phyloP scores from a whole-genome alignment of 805 yeast genomes.

The Suhomyces sp. region DNA sequence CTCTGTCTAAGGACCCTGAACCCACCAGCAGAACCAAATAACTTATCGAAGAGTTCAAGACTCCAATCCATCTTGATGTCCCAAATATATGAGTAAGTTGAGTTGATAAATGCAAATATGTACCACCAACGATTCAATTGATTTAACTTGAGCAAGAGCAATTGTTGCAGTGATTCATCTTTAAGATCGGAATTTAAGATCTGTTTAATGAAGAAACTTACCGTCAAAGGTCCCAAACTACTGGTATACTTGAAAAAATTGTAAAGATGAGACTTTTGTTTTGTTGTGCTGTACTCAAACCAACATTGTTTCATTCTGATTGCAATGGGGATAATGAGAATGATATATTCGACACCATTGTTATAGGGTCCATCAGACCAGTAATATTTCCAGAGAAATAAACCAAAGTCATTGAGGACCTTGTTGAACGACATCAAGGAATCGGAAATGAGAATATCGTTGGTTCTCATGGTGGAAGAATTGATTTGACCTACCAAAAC shows the following conservation, averaged over 20 bases:
- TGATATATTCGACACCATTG: constrained; percentile 28
- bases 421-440: constrained; percentile 78
- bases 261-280: constrained; percentile 55
- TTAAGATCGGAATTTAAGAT: not conserved
- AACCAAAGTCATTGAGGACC: constrained; percentile 68
- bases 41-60: constrained; percentile 49
- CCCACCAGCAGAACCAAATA: constrained; percentile 13
- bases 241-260: constrained; percentile 77
- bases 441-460: constrained; percentile 83
- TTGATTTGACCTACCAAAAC: constrained; percentile 61
- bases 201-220: constrained; percentile 26
- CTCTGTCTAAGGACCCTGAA: constrained; percentile 4
- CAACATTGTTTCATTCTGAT: constrained; percentile 83
- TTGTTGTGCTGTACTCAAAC: constrained; percentile 57
- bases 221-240: constrained; percentile 44
- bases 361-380: constrained; percentile 32
- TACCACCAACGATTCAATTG: constrained; percentile 43
- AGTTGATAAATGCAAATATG: constrained; percentile 52
- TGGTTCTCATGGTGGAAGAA: constrained; percentile 54
- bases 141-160: constrained; percentile 16
- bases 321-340: constrained; percentile 57
- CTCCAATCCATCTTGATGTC: constrained; percentile 91
- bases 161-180: constrained; percentile 11
- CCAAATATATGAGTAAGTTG: constrained; percentile 83
- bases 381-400: constrained; percentile 49